Conservation (phyloP, 2,329 filamentous ascomycete genomes). For the Pseudocercospora fijiensis region DNA sequence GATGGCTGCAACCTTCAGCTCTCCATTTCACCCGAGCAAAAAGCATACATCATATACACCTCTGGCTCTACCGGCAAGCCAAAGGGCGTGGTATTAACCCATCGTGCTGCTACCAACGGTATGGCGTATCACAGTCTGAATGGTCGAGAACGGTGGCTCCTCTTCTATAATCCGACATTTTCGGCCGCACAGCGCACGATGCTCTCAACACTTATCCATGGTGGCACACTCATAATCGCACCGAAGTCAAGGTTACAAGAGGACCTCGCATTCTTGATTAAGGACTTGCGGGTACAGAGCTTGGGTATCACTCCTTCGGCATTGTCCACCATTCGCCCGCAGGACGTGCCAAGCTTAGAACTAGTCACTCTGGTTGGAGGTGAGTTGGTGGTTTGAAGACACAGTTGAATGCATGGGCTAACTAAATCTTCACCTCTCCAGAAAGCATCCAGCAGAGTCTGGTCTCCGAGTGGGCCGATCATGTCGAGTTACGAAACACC, state of each 20-base stretch:
- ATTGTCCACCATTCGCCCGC: neutral
- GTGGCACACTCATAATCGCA: slow-evolving; percentile 1
- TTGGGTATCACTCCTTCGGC: slow-evolving; percentile 8
- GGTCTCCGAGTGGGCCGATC: too few species aligned
- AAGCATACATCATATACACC: slow-evolving; percentile 14
- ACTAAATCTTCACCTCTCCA: too few species aligned
- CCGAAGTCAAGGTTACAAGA: neutral
- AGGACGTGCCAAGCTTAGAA: neutral
- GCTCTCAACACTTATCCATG: slow-evolving; percentile 1
- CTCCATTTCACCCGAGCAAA: neutral
- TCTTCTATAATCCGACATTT: slow-evolving; percentile 15
- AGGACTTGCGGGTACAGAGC: neutral
- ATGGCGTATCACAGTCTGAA: slow-evolving; percentile 4
- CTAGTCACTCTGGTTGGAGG: neutral
- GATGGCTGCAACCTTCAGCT: neutral
- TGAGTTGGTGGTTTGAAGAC: too few species aligned
- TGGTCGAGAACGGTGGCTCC: slow-evolving; percentile 3
- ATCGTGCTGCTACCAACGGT: slow-evolving; percentile 38
- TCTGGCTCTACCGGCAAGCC: slow-evolving; percentile 70
- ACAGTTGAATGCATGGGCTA: too few species aligned
- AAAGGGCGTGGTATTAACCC: slow-evolving; percentile 74
- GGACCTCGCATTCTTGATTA: neutral
- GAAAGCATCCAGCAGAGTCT: too few species aligned
- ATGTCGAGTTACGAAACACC: neutral
- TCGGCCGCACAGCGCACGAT: slow-evolving; percentile 13